Conservation (phyloP, 2,329 filamentous ascomycete genomes). For the Colletotrichum sp. region DNA sequence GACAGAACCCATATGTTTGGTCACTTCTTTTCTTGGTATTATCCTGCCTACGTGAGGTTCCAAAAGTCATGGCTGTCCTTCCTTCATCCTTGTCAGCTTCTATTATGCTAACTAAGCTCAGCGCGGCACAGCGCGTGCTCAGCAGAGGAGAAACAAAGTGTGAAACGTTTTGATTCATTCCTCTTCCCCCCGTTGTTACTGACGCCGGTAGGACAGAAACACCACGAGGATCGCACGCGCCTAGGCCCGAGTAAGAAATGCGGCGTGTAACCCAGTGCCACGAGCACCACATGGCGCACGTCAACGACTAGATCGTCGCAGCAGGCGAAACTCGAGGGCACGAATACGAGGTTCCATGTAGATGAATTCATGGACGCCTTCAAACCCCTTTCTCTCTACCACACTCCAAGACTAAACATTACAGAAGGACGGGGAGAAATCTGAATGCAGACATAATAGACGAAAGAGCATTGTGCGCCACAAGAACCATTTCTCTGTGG, state of each 20-base stretch:
- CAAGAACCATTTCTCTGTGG: background rate
- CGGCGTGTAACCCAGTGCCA: background rate
- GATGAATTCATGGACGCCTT: background rate
- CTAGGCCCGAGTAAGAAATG: background rate
- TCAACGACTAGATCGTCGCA: background rate
- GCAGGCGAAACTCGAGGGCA: background rate
- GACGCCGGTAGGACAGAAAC: background rate
- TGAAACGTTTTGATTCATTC: background rate
- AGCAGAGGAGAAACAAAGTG: background rate
- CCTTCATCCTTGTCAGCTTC: background rate
- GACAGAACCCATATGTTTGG: background rate
- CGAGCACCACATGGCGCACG: background rate
- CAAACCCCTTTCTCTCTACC: background rate
- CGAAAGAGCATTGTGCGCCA: background rate
- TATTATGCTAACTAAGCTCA: background rate
- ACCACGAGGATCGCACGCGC: background rate
- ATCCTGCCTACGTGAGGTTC: background rate
- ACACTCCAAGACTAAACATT: background rate
- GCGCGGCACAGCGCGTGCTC: background rate
- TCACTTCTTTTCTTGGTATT: background rate
- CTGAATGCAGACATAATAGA: background rate
- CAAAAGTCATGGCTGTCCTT: background rate
- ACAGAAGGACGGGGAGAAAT: background rate
- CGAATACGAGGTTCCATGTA: slow-evolving; percentile 5
- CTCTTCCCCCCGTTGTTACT: background rate